Evolutionary conservation across 805 yeast species (phyloP).

Genomic region (Torulaspora indica): DNA sequence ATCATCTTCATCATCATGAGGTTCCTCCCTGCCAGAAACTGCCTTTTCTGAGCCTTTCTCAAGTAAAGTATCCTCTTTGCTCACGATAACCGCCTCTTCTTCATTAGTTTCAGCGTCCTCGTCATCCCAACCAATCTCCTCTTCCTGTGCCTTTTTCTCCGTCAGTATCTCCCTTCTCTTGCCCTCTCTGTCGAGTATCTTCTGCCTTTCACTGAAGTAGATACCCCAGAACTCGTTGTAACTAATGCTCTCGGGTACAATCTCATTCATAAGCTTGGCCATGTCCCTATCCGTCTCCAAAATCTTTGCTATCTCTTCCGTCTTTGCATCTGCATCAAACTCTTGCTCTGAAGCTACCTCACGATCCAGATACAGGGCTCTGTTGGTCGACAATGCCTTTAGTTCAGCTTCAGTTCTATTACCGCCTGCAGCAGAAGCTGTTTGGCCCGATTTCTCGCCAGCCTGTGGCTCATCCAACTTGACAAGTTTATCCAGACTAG

Average conservation of each 20-base stretch:
- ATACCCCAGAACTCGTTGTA: conserved; percentile 70
- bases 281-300: conserved; percentile 50
- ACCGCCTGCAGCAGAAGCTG: conserved; percentile 39
- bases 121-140: conserved; percentile 38
- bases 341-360: conserved; percentile 31
- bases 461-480: conserved; percentile 12
- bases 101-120: conserved; percentile 30
- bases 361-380: conserved; percentile 40
- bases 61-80: conserved; percentile 13
- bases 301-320: conserved; percentile 47
- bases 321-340: conserved; percentile 42
- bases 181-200: conserved; percentile 57
- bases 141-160: conserved; percentile 35
- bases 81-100: conserved; percentile 17
- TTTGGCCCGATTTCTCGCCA: conserved; percentile 18
- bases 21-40: conserved; percentile 31
- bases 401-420: conserved; percentile 62
- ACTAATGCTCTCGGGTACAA: conserved; percentile 62
- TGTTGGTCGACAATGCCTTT: conserved; percentile 48
- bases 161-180: conserved; percentile 60
- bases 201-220: conserved; percentile 52
- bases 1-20: conserved; percentile 44
- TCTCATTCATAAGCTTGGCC: conserved; percentile 47
- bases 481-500: conserved; percentile 23
- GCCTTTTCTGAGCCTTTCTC: conserved; percentile 12